Conservation (phyloP, 495 filamentous ascomycete genomes). For the Penicillium odoratum region DNA sequence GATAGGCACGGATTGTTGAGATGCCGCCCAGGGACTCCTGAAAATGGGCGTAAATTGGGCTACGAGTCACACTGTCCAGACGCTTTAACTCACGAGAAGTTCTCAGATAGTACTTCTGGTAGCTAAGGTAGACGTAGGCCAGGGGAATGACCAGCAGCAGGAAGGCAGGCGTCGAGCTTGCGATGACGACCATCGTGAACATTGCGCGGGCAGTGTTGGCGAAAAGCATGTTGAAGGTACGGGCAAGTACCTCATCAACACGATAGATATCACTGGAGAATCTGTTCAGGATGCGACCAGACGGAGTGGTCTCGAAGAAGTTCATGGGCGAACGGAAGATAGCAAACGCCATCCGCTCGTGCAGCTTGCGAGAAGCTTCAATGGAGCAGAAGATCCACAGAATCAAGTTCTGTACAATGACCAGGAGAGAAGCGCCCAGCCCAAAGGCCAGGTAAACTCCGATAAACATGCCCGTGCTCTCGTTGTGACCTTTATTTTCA, state of each 20-base stretch:
- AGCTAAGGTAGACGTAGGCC: constrained; percentile 79
- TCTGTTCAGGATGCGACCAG: constrained; percentile 91
- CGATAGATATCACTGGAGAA: constrained; percentile 98
- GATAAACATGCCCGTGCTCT: constrained; percentile 81
- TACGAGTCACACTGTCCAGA: constrained; percentile 90
- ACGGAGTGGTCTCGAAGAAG: constrained; percentile 99
- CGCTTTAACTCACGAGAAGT: constrained; percentile 96
- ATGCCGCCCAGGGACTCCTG: constrained; percentile 95
- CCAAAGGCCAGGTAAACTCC: constrained; percentile 95
- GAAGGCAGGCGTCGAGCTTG: constrained; percentile 77
- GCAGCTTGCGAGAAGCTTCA: constrained; percentile 93
- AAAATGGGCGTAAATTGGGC: constrained; percentile 97
- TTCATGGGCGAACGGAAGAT: constrained; percentile 99
- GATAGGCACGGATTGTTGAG: constrained; percentile 95
- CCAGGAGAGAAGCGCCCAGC: constrained; percentile 79
- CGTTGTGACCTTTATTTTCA: constrained; percentile 62
- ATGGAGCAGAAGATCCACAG: constrained; percentile 99
- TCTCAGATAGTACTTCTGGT: constrained; percentile 95
- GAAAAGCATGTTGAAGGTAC: constrained; percentile 93
- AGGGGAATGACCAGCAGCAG: constrained; percentile 79
- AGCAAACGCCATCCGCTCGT: constrained; percentile 96
- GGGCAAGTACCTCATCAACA: constrained; percentile 91
- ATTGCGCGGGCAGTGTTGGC: constrained; percentile 79
- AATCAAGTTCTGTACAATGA: constrained; percentile 90
- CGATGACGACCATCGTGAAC: constrained; percentile 87